These are phyloP conservation scores for Ogataea thermomethanolica DNA, from an alignment of 805 yeast species.

Conservation along the genomic window DNA sequence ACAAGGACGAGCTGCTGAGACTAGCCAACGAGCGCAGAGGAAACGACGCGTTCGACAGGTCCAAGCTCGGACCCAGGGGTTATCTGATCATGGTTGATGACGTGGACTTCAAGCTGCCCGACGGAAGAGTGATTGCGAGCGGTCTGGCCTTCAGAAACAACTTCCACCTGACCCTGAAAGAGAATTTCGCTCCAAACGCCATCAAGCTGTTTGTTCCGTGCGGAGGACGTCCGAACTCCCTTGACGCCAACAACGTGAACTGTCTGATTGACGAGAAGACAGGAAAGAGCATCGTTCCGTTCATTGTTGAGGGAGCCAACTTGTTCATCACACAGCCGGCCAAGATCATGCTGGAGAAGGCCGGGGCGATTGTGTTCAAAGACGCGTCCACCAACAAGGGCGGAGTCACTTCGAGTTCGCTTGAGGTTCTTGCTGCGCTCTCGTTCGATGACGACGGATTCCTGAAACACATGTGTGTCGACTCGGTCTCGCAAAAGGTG, in stretches of 20 bases:
- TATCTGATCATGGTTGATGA: slow-evolving; percentile 85
- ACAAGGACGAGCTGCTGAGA: slow-evolving; percentile 71
- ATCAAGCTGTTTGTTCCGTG: slow-evolving; percentile 93
- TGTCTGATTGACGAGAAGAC: slow-evolving; percentile 68
- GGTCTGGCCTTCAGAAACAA: slow-evolving; percentile 90
- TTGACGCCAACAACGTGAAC: slow-evolving; percentile 79
- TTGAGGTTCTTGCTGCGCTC: slow-evolving; percentile 92
- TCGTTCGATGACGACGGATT: slow-evolving; percentile 85
- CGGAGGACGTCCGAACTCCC: slow-evolving; percentile 98
- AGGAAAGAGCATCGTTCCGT: slow-evolving; percentile 75
- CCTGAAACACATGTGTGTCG: slow-evolving; percentile 73
- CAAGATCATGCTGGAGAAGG: slow-evolving; percentile 76
- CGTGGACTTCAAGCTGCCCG: slow-evolving; percentile 70
- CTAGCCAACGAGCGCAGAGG: slow-evolving; percentile 76
- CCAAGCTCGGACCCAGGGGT: slow-evolving; percentile 69
- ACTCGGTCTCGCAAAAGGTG: slow-evolving; percentile 44
- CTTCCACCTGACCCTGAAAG: slow-evolving; percentile 74
- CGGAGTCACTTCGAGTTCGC: slow-evolving; percentile 95
- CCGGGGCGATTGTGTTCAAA: slow-evolving; percentile 84
- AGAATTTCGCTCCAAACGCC: slow-evolving; percentile 52
- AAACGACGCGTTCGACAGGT: slow-evolving; percentile 63
- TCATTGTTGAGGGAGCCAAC: slow-evolving; percentile 96
- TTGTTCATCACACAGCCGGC: slow-evolving; percentile 93
- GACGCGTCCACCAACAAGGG: slow-evolving; percentile 98
- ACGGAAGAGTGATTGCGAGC: slow-evolving; percentile 68